Conservation (phyloP, 768 basidiomycete genomes). For the Kwoniella newhampshirensis region DNA sequence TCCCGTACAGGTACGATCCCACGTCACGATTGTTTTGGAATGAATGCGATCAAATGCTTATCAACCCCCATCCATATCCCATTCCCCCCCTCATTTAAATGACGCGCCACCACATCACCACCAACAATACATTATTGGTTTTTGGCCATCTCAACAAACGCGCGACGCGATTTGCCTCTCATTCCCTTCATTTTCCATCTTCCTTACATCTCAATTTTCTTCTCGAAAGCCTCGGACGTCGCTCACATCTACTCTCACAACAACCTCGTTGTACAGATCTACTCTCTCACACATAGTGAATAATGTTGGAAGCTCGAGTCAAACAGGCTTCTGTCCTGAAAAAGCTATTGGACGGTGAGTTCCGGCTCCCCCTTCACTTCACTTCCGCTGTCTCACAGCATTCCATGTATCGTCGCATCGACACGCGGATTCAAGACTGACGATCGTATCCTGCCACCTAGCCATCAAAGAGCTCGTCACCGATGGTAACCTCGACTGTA, state of each 20-base stretch:
- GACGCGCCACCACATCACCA: no score
- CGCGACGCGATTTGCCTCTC: no score
- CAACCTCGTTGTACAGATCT: background rate
- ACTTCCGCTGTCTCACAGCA: background rate
- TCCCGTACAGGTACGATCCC: no score
- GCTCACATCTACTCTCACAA: background rate
- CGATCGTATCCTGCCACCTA: conserved; percentile 50
- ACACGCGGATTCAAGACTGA: background rate
- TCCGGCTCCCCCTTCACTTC: background rate
- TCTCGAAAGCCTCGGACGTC: no score
- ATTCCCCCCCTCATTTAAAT: background rate
- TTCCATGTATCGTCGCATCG: conserved; percentile 15
- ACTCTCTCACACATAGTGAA: conserved; percentile 4
- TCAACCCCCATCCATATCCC: background rate
- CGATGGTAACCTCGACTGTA: conserved; percentile 97
- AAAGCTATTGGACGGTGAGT: conserved; percentile 85
- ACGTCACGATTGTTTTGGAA: no score
- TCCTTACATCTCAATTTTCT: no score
- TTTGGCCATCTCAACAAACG: no score
- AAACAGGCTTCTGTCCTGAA: conserved; percentile 84
- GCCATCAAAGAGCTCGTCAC: conserved; percentile 97
- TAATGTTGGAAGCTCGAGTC: conserved; percentile 77
- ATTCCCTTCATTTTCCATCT: no score
- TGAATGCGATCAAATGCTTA: no score
- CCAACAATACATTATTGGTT: no score